These are phyloP conservation scores for Eimeria acervulina DNA, from an alignment of 169 alveolate species.

Conservation along the genomic window DNA sequence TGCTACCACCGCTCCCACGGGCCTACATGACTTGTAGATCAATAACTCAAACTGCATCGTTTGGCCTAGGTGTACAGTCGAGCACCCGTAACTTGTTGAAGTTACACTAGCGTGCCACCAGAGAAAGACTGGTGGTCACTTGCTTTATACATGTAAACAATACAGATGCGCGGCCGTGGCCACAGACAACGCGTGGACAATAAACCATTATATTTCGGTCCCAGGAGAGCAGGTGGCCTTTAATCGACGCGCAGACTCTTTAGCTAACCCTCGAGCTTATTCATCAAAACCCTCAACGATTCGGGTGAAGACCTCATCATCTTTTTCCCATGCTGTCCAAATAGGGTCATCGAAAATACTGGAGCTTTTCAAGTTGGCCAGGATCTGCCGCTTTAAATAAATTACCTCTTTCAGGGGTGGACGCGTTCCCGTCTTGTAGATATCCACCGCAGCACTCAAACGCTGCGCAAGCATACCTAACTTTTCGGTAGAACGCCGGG, in stretches of 20 bases:
- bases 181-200: neutral
- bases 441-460: neutral
- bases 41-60: neutral
- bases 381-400: neutral
- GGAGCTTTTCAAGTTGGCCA: neutral
- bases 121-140: neutral
- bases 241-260: neutral
- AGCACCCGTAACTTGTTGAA: neutral
- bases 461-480: neutral
- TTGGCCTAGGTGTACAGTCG: neutral
- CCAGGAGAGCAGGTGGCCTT: neutral
- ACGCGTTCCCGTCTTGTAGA: constrained; percentile 1
- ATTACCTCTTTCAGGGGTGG: neutral
- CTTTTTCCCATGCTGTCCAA: neutral
- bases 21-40: neutral
- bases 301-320: neutral
- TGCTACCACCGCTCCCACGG: neutral
- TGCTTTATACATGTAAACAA: neutral
- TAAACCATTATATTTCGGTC: neutral
- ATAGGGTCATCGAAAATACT: neutral
- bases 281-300: neutral
- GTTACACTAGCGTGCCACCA: neutral
- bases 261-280: neutral
- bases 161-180: neutral
- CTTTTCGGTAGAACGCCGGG: neutral